Evolutionary conservation across 2,329 filamentous ascomycete genomes (phyloP).

Genomic region (Dactylellina drechsleri): DNA sequence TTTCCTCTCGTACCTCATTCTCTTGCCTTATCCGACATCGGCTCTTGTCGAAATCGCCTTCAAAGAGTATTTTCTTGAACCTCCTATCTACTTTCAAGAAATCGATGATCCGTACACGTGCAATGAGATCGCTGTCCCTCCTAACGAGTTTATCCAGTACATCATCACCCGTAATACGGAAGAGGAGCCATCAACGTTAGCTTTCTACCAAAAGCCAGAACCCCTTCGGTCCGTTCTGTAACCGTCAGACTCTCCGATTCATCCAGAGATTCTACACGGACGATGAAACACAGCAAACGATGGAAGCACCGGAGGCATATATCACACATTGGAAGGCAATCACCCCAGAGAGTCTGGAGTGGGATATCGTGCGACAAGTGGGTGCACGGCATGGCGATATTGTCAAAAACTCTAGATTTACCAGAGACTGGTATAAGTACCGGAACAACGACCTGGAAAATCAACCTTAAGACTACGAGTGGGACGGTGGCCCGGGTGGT

Average conservation of each 20-base stretch:
- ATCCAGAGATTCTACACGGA: neutral
- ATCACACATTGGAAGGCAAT: slow-evolving; percentile 29
- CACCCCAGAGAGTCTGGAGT: neutral
- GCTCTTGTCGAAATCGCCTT: slow-evolving; percentile 22
- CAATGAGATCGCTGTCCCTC: slow-evolving; percentile 7
- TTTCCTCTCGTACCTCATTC: neutral
- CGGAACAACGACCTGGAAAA: neutral
- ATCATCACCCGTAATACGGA: slow-evolving; percentile 14
- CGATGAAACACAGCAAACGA: slow-evolving; percentile 13
- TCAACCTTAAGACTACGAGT: slow-evolving; percentile 22
- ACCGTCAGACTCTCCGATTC: slow-evolving; percentile 14
- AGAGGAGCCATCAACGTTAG: slow-evolving; percentile 11
- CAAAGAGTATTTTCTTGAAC: slow-evolving; percentile 16
- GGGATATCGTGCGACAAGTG: neutral
- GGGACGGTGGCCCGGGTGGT: neutral
- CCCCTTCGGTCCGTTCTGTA: slow-evolving; percentile 19
- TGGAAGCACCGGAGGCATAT: neutral
- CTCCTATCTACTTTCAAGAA: slow-evolving; percentile 5
- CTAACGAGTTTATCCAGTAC: slow-evolving; percentile 11
- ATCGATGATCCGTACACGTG: slow-evolving; percentile 14
- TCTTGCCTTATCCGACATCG: neutral
- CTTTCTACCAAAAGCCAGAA: slow-evolving; percentile 15
- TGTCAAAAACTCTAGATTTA: neutral
- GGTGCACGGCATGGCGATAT: neutral
- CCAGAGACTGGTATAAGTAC: neutral